Evolutionary conservation across 2,329 filamentous ascomycete species (phyloP).

Genomic region (Aspergillus texensis): DNA sequence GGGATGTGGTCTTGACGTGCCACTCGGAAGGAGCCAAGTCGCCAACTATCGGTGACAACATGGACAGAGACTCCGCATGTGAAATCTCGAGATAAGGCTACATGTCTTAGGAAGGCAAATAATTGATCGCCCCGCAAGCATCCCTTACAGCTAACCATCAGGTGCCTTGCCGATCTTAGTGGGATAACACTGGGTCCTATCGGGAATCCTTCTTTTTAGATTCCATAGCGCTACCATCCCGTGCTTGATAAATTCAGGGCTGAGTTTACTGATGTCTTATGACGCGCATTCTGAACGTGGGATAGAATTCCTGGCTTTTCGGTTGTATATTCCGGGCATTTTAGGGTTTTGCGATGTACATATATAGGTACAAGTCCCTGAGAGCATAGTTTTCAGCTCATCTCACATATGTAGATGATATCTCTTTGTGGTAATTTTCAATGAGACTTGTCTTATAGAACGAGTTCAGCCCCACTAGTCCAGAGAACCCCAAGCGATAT

Average conservation of each 20-base stretch:
- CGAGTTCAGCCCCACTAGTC: too few relatives aligned
- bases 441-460: too few relatives aligned
- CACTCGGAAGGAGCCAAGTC: neutral
- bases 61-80: neutral
- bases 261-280: neutral
- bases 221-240: neutral
- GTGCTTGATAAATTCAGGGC: neutral
- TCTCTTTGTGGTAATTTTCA: too few relatives aligned
- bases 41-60: neutral
- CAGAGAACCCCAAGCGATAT: too few relatives aligned
- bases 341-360: too few relatives aligned
- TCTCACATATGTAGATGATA: too few relatives aligned
- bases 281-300: neutral
- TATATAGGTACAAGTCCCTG: too few relatives aligned
- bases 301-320: neutral
- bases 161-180: too few relatives aligned
- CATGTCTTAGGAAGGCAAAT: neutral
- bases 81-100: neutral
- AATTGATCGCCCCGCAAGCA: neutral
- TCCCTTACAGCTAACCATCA: neutral
- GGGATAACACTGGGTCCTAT: neutral
- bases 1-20: neutral
- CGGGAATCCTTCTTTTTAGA: neutral
- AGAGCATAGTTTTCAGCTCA: too few relatives aligned
- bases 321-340: too few relatives aligned